Evolutionary conservation across 257 asterid species (phyloP), one percentile per base, ranked within the genome.

Genomic region (Plantago ovata): DNA sequence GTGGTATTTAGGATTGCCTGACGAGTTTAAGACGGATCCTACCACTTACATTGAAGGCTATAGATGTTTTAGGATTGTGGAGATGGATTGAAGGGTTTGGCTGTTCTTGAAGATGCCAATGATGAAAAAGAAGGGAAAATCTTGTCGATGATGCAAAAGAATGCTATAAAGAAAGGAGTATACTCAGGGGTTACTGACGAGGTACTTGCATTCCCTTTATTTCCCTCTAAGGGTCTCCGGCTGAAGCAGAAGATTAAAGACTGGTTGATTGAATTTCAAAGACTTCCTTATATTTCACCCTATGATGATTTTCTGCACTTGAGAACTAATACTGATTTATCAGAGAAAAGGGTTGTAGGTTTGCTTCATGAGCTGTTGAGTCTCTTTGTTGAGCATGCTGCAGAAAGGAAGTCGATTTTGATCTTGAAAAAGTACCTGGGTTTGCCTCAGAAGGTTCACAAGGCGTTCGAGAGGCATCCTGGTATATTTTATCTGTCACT

Each of bases 381-480:
- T 64, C 77, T 89, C 55, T 89, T 89, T 61, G 97, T 89, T 3
- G 94, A 86, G 53, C 94, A 86, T 79, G 70, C 95, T 66, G 84
- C 82, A 0, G 90, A 82, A 63, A 84, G 97, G 69, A 89, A 79
- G 69, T 69, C 56, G 21, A 44, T 89, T 13, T 67, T 86, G 69
- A 75, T 80, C 52, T 73, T 84, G 74, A 82, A 80, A 72, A 82
- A 82, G 54, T 64, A 66, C 56, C 72, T 89, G 56, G 92, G 94
- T 3, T 72, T 89, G 70, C 97, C 97, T 0, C 97, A 89, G 72
- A 86, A 86, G 70, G 77, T 84, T 62, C 93, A 89, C 75, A 84
- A 74, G 81, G 94, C 95, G 2, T 89, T 89, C 9, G 95, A 82
- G 81, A 84, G 95, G 78, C 86, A 86, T 61, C 93, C 97, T 14